Conservation (phyloP, 768 basidiomycete genomes). For the Lactarius trivialis region DNA sequence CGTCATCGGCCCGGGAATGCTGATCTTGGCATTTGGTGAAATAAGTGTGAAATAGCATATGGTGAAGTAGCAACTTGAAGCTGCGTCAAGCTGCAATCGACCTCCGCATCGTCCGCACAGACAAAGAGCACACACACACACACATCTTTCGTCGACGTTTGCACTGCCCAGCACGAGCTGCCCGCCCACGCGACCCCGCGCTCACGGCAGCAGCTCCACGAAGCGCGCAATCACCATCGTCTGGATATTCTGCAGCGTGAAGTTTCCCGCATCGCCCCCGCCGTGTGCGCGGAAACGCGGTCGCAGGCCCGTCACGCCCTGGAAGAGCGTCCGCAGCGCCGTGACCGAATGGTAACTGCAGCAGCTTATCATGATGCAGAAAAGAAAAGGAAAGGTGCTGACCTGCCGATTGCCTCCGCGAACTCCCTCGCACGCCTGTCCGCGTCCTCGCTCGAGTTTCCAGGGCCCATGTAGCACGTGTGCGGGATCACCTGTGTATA, state of each 20-base stretch:
- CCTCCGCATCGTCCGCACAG: too few species aligned
- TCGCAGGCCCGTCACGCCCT: constrained; percentile 65
- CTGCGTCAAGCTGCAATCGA: too few species aligned
- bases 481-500: constrained; percentile 94
- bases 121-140: constrained; percentile 25
- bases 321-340: constrained; percentile 76
- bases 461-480: constrained; percentile 98
- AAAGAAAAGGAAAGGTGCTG: constrained; percentile 34
- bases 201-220: constrained; percentile 92
- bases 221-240: constrained; percentile 95
- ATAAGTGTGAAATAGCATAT: too few species aligned
- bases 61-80: too few species aligned
- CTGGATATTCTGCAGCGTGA: constrained; percentile 97
- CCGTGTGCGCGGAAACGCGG: constrained; percentile 84
- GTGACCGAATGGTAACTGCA: constrained; percentile 87
- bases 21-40: too few species aligned
- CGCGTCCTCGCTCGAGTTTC: constrained; percentile 88
- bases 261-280: constrained; percentile 80
- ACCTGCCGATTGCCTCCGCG: constrained; percentile 87
- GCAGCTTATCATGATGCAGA: not conserved
- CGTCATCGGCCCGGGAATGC: too few species aligned
- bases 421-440: constrained; percentile 80
- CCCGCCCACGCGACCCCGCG: constrained; percentile 74
- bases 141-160: constrained; percentile 99
- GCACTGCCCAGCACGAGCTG: constrained; percentile 95